These are phyloP conservation scores for Echeveria elegans DNA, from an alignment of 164 flowering plant species.

Conservation along the genomic window DNA sequence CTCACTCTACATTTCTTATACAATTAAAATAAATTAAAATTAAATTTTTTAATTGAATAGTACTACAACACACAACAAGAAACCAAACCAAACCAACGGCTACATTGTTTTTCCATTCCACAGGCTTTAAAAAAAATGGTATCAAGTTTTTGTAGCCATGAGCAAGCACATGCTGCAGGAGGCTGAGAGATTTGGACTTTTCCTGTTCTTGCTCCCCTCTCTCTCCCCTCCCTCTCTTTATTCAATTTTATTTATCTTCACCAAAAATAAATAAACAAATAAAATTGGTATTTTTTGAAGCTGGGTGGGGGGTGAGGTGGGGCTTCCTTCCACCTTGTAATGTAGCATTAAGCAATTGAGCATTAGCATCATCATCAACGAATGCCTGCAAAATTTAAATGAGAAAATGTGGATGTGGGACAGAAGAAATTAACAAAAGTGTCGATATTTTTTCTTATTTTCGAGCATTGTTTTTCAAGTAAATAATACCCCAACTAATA, in stretches of 20 bases:
- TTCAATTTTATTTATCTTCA: no score
- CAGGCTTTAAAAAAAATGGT: neutral
- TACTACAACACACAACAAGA: neutral
- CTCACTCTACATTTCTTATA: neutral
- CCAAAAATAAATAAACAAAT: no score
- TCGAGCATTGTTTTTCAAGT: neutral
- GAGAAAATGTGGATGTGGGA: neutral
- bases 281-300: no score
- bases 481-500: neutral
- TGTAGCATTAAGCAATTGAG: neutral
- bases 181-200: neutral
- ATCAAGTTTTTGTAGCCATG: neutral
- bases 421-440: neutral
- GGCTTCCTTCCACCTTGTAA: neutral
- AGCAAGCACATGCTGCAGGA: constrained; percentile 3
- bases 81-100: neutral
- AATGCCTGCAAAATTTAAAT: neutral
- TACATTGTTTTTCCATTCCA: neutral
- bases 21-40: neutral
- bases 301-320: no score
- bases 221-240: no score
- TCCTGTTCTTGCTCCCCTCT: constrained; percentile 3
- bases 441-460: no score
- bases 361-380: no score
- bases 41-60: neutral